A percentile compares a stretch with the other conserved stretches of the same genome.
Evolutionary conservation across 257 asterid genomes (phyloP).

Genomic region (Capsicum rhomboideum): DNA sequence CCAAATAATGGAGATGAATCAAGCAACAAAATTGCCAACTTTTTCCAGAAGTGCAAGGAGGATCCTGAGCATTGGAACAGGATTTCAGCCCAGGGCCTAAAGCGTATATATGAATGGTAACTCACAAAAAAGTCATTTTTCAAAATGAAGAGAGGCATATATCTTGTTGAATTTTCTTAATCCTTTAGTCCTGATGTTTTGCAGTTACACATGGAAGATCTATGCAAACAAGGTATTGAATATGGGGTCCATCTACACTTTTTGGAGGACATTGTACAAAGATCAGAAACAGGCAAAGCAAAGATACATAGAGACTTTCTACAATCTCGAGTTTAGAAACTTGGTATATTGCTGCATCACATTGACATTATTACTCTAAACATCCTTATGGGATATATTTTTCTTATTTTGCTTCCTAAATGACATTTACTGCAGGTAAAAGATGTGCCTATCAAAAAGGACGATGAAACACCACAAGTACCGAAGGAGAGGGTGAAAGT

Average conservation of each 20-base stretch:
- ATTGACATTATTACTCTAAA: not conserved
- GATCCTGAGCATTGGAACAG: constrained; percentile 58
- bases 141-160: not conserved
- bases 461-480: constrained; percentile 50
- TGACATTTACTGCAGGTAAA: constrained; percentile 40
- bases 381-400: not conserved
- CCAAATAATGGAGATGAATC: constrained; percentile 73
- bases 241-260: constrained; percentile 72
- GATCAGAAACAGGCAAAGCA: constrained; percentile 64
- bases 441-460: constrained; percentile 31
- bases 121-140: not conserved
- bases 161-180: not conserved
- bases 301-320: constrained; percentile 67
- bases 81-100: constrained; percentile 58
- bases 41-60: constrained; percentile 65
- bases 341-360: constrained; percentile 35
- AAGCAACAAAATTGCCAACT: constrained; percentile 73
- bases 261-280: constrained; percentile 57
- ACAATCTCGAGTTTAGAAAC: constrained; percentile 63
- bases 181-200: not conserved
- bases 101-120: constrained; percentile 80
- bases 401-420: not conserved
- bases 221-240: constrained; percentile 80
- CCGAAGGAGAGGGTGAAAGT: constrained; percentile 38
- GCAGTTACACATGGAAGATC: constrained; percentile 93